Evolutionary conservation across 345 rosid species (phyloP).

Genomic region (Streptanthus diversifolius): DNA sequence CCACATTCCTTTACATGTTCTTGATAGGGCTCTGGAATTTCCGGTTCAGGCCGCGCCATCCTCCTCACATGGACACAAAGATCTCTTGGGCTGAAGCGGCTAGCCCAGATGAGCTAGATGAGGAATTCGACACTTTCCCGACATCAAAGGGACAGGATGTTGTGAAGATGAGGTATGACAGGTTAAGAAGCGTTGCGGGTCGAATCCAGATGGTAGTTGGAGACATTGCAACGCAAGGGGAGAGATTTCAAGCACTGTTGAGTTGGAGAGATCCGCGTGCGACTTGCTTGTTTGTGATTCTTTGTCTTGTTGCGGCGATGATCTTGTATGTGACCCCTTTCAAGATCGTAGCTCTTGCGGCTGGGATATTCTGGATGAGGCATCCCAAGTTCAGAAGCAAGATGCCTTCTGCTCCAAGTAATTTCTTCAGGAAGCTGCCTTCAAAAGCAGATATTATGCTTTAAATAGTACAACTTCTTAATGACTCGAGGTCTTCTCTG

Average conservation of each 20-base stretch:
- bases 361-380: constrained; percentile 64
- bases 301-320: constrained; percentile 68
- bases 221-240: constrained; percentile 84
- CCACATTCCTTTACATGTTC: constrained; percentile 71
- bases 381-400: constrained; percentile 86
- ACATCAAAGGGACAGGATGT: constrained; percentile 65
- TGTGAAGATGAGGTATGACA: constrained; percentile 75
- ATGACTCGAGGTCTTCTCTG: background rate
- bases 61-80: constrained; percentile 80
- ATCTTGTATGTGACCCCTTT: constrained; percentile 66
- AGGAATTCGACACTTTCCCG: constrained; percentile 78
- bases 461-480: constrained; percentile 21
- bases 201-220: constrained; percentile 80
- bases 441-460: constrained; percentile 82
- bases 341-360: constrained; percentile 52
- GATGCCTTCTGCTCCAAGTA: constrained; percentile 78
- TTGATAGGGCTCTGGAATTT: constrained; percentile 81
- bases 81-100: constrained; percentile 86
- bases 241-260: constrained; percentile 64
- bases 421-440: constrained; percentile 79
- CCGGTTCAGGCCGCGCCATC: constrained; percentile 60
- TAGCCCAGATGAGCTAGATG: constrained; percentile 71
- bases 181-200: constrained; percentile 78
- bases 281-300: constrained; percentile 59
- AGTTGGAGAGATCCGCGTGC: constrained; percentile 91